phyloP scores from a whole-genome alignment of 2,329 filamentous ascomycete genomes.

The Pseudogymnoascus sp. region DNA sequence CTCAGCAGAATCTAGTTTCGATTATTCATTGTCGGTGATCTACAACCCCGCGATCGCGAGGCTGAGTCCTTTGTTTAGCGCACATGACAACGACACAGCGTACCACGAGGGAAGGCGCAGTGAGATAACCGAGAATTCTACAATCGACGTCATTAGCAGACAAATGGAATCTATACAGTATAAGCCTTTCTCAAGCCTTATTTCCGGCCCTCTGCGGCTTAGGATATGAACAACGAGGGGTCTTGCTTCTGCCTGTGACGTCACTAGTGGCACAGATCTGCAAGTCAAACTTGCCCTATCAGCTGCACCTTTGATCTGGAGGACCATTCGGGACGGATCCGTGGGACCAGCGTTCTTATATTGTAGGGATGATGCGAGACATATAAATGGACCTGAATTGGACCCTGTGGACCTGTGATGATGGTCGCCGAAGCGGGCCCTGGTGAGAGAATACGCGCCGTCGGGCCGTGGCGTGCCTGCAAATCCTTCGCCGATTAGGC shows the following conservation, averaged over 20 bases:
- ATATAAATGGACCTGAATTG: background rate
- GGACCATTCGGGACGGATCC: background rate
- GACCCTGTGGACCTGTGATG: background rate
- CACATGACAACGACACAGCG: background rate
- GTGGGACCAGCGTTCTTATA: background rate
- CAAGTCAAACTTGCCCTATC: background rate
- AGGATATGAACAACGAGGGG: background rate
- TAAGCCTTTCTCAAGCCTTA: background rate
- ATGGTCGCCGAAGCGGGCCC: background rate
- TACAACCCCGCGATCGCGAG: background rate
- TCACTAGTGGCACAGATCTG: background rate
- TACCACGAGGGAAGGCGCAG: background rate
- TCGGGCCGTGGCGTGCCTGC: background rate
- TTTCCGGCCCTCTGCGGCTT: background rate
- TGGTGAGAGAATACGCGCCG: background rate
- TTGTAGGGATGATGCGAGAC: background rate
- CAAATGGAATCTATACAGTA: background rate
- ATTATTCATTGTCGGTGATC: no score
- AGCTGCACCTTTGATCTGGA: background rate
- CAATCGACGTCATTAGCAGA: background rate
- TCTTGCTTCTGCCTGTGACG: background rate
- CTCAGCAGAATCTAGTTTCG: background rate
- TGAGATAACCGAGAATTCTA: background rate
- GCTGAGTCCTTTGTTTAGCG: background rate
- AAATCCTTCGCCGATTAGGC: background rate